A percentile compares a stretch with the other conserved stretches of the same genome.
Conservation (phyloP, 2,329 filamentous ascomycete genomes). For the Westerdykella aurantiaca region DNA sequence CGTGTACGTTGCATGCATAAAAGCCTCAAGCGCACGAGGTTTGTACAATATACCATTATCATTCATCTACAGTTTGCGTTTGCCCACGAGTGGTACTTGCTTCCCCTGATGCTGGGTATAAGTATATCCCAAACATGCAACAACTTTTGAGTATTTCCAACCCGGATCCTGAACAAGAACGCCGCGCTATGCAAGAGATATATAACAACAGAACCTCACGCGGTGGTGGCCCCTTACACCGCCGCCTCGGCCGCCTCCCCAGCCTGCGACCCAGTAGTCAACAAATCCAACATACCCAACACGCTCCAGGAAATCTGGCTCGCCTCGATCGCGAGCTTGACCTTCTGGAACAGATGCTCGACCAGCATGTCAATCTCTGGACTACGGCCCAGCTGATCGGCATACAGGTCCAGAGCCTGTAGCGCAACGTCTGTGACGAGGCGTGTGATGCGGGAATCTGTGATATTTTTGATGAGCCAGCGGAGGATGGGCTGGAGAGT, state of each 20-base stretch:
- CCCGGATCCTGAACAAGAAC: constrained; percentile 4
- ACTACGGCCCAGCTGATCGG: constrained; percentile 68
- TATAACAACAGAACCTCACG: background rate
- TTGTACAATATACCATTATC: constrained; percentile 9
- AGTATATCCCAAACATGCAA: too few relatives aligned
- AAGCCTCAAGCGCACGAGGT: constrained; percentile 1
- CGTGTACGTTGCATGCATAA: constrained; percentile 2
- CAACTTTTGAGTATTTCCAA: too few relatives aligned
- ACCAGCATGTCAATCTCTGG: constrained; percentile 67
- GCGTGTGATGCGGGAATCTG: constrained; percentile 73
- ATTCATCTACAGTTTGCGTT: constrained; percentile 2
- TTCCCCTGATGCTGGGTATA: too few relatives aligned
- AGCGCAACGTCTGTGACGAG: constrained; percentile 79
- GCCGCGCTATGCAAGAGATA: constrained; percentile 30
- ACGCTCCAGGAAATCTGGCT: constrained; percentile 78
- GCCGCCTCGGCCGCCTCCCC: constrained; percentile 5
- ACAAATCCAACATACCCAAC: constrained; percentile 80
- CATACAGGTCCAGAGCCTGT: constrained; percentile 80
- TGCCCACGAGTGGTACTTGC: background rate
- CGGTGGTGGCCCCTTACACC: constrained; percentile 8
- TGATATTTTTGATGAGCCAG: constrained; percentile 76
- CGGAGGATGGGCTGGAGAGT: constrained; percentile 74
- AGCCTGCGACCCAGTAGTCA: constrained; percentile 54
- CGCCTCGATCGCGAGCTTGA: constrained; percentile 72
- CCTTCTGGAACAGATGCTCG: constrained; percentile 61